Base-by-base conservation (phyloP, 495 filamentous ascomycete genomes). In the Aspergillus cavernicola region DNA sequence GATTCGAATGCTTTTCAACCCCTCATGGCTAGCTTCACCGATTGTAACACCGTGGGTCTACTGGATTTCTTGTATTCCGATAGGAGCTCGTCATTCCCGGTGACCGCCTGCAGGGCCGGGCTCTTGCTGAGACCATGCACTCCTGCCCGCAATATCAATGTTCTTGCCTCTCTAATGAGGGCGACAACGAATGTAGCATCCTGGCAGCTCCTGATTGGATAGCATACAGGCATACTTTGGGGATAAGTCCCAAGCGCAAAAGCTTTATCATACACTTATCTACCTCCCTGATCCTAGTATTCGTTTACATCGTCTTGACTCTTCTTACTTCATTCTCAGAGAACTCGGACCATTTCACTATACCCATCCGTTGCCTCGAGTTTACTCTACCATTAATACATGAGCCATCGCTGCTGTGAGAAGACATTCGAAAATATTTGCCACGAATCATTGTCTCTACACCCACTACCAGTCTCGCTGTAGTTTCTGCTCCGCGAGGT, bases 21-120 rank as follows among this genome's bases (percentile, higher is more conserved):
- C 56, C 48, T 56, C 52, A 24, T 58, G 35, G 53, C 51, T 61
- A 52, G 59, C 60, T 53, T 61, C 66, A 65, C 64, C 62, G 60
- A 69, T 54, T 54, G 50, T 51, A 61, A 38, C 33, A 52, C 36
- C 58, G 53, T 61, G 56, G 53, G 42, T 50, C 53, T 51, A 15
- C 50, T 42, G 31, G 26, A 29, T 35, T 42, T 46, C 42, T 29
- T 6, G 16, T 16, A n/a, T 57, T 22, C 50, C 50, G 44, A 46
- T 50, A 62, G 54, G 49, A 40, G 37, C 46, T 35, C 43, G 10
- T 43, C 37, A 32, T 37, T 56, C 53, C 53, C 45, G 52, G 60
- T 28, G 40, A 20, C 36, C 29, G 43, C 45, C 36, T 54, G 51
- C 56, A 58, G 45, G 45, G 48, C 52, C 24, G 13, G 43, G 48